Evolutionary conservation across 305 asterid species (phyloP).

Genomic region (Solanum aculeatissimum): DNA sequence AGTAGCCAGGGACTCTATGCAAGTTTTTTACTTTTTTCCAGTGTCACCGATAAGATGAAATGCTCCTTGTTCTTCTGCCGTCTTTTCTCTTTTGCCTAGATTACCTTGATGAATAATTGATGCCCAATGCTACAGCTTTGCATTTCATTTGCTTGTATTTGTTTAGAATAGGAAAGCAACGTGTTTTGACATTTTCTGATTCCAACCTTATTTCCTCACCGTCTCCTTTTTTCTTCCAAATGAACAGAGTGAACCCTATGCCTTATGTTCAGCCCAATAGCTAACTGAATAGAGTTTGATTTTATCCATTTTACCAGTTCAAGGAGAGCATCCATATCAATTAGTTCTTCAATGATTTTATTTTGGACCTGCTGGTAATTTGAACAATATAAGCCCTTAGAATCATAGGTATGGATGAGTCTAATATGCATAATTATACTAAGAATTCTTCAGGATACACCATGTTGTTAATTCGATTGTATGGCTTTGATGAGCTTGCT

Average conservation of each 20-base stretch:
- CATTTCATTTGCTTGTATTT: not conserved
- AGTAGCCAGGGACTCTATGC: slow-evolving; percentile 16
- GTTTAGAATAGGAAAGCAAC: not conserved
- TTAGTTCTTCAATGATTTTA: not conserved
- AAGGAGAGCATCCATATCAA: not conserved
- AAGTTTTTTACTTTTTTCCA: not conserved
- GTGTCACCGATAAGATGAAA: not conserved
- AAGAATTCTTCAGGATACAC: not conserved
- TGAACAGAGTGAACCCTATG: not conserved
- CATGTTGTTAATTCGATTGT: not conserved
- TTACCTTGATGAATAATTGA: not conserved
- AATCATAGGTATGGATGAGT: not conserved
- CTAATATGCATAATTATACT: not conserved
- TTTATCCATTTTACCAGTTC: not conserved
- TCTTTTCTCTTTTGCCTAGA: not conserved
- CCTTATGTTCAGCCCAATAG: not conserved
- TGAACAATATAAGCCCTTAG: not conserved
- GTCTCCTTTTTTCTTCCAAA: not conserved
- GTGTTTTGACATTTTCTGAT: not conserved
- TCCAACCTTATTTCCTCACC: not conserved
- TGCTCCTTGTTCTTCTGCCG: not conserved
- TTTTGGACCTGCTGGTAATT: not conserved
- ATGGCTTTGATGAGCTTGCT: not conserved
- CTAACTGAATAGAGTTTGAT: not conserved
- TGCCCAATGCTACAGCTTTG: not conserved